Percentiles rank a stretch among this genome's conserved stretches.
These are phyloP conservation scores for Neonectria ditissima DNA, from an alignment of 2,329 filamentous ascomycete genomes.

Conservation along the genomic window DNA sequence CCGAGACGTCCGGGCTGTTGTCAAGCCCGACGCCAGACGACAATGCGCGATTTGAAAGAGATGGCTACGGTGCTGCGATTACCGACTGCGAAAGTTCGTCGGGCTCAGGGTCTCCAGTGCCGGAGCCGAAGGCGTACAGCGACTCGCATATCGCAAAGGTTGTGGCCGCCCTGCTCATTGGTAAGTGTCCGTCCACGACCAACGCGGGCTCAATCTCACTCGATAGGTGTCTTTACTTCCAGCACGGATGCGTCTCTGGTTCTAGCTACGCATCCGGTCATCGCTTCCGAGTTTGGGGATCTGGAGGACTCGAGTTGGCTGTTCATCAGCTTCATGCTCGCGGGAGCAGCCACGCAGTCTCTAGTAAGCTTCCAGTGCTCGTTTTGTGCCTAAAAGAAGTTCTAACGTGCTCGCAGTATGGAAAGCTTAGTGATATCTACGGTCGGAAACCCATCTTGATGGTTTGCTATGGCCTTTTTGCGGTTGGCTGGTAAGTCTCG, in stretches of 20 bases:
- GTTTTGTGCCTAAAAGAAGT: no score
- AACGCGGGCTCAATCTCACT: not conserved
- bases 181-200: constrained; percentile 9
- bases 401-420: constrained; percentile 34
- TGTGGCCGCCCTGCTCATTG: constrained; percentile 33
- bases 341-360: constrained; percentile 47
- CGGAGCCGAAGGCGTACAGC: constrained; percentile 28
- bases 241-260: constrained; percentile 74
- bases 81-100: constrained; percentile 21
- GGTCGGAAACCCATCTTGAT: constrained; percentile 44
- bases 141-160: constrained; percentile 33
- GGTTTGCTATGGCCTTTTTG: constrained; percentile 46
- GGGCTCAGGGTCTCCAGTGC: not conserved
- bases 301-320: constrained; percentile 64
- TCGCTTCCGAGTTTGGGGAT: constrained; percentile 70
- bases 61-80: constrained; percentile 16
- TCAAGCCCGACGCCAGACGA: not conserved
- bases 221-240: constrained; percentile 68
- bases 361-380: no score
- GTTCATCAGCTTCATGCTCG: constrained; percentile 48
- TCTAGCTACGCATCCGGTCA: constrained; percentile 72
- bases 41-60: constrained; percentile 6
- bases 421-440: constrained; percentile 47
- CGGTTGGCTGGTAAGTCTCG: constrained; percentile 52
- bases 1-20: constrained; percentile 27